phyloP scores from a whole-genome alignment of 257 asterid species.

The Solanum clarkiae region DNA sequence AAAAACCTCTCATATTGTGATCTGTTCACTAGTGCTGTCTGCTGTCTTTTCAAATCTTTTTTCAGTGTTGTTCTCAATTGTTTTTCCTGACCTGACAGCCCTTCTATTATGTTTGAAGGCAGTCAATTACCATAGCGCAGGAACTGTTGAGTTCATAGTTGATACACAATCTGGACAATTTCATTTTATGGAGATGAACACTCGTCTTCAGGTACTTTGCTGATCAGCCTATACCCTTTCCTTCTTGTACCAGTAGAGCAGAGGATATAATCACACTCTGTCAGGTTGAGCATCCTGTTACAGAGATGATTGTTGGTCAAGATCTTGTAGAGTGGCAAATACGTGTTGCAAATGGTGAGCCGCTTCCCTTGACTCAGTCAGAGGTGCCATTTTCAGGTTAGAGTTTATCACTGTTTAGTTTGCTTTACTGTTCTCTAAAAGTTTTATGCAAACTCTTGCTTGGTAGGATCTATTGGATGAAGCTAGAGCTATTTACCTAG shows the following conservation, averaged over 20 bases:
- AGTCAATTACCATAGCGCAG: slow-evolving; percentile 84
- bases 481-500: neutral
- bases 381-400: slow-evolving; percentile 88
- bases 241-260: slow-evolving; percentile 4
- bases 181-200: slow-evolving; percentile 99
- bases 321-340: slow-evolving; percentile 99
- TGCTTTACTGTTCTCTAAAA: neutral
- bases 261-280: slow-evolving; percentile 1
- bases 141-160: slow-evolving; percentile 94
- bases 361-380: slow-evolving; percentile 76
- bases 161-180: slow-evolving; percentile 80
- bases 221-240: neutral
- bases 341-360: slow-evolving; percentile 90
- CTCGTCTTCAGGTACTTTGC: slow-evolving; percentile 88
- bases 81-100: slow-evolving; percentile 6
- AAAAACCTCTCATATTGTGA: neutral
- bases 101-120: slow-evolving; percentile 46
- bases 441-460: neutral
- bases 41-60: neutral
- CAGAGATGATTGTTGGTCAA: slow-evolving; percentile 98
- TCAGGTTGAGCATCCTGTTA: slow-evolving; percentile 98
- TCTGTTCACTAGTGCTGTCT: neutral
- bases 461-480: neutral
- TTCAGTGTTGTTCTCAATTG: neutral
- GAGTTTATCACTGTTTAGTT: neutral